Conservation (phyloP, 108 stramenopile genomes). For the Parmales sp. region DNA sequence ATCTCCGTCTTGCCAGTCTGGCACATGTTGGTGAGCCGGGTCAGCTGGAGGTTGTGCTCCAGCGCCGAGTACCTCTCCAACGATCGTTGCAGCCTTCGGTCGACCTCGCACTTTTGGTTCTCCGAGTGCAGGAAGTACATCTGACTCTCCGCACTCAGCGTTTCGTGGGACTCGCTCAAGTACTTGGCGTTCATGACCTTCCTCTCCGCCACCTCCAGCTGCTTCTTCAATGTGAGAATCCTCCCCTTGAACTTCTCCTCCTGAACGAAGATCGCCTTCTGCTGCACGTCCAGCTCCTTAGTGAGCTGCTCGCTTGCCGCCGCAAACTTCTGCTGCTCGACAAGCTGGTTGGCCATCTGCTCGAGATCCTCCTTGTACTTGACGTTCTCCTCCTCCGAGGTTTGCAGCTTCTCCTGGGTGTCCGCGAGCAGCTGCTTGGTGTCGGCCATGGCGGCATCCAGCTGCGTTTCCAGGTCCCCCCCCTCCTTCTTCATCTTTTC, state of each 20-base stretch:
- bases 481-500: neutral
- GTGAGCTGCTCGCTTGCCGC: neutral
- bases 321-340: neutral
- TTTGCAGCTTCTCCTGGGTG: neutral
- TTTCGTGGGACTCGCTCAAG: neutral
- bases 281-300: neutral
- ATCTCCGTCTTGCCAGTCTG: neutral
- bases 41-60: constrained; percentile 1
- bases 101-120: neutral
- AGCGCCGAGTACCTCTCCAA: neutral
- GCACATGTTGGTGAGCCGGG: neutral
- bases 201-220: constrained; percentile 8
- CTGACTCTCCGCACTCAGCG: neutral
- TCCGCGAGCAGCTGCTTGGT: neutral
- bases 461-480: neutral
- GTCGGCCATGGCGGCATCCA: neutral
- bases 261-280: neutral
- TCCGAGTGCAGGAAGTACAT: neutral
- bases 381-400: neutral
- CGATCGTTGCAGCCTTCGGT: neutral
- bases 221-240: neutral
- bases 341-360: neutral
- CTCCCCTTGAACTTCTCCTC: constrained; percentile 1
- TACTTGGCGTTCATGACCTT: constrained; percentile 11
- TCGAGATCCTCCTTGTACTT: neutral